Evolutionary conservation across 73 alveolate genomes (phyloP).

Genomic region (Symbiodinium pilosum): DNA sequence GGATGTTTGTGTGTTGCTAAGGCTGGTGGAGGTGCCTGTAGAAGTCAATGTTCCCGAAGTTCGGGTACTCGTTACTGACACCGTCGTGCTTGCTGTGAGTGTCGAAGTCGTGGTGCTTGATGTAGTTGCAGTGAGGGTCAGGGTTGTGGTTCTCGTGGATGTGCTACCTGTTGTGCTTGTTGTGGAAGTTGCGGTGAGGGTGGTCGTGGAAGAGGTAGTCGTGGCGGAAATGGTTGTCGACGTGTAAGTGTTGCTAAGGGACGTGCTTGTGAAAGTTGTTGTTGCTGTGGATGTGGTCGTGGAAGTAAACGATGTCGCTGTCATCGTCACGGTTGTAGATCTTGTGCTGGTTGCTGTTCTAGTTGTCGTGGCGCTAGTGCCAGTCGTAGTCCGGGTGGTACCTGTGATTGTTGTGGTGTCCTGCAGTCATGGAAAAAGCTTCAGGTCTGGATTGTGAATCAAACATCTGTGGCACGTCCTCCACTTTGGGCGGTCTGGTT

Average conservation of each 20-base stretch:
- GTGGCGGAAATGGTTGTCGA: conserved; percentile 7
- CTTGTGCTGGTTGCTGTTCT: neutral
- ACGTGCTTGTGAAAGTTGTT: neutral
- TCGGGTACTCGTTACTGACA: neutral
- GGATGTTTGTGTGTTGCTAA: neutral
- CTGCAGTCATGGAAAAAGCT: neutral
- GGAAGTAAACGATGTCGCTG: neutral
- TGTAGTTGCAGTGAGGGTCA: neutral
- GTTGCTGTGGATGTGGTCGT: neutral
- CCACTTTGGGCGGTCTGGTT: conserved; percentile 3
- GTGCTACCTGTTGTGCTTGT: neutral
- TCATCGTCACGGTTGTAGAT: neutral
- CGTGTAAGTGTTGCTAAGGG: no score
- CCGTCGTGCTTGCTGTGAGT: neutral
- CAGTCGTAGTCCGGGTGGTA: neutral
- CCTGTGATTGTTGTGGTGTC: neutral
- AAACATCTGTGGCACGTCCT: neutral
- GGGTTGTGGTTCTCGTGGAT: neutral
- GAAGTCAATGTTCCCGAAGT: neutral
- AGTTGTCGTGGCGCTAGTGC: neutral
- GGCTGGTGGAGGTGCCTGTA: neutral
- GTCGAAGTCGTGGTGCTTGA: neutral
- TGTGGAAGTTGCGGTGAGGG: neutral
- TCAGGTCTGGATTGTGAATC: no score
- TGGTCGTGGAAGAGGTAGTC: neutral